Base-by-base conservation (phyloP, 257 asterid species). In the Salvia hispanica region DNA sequence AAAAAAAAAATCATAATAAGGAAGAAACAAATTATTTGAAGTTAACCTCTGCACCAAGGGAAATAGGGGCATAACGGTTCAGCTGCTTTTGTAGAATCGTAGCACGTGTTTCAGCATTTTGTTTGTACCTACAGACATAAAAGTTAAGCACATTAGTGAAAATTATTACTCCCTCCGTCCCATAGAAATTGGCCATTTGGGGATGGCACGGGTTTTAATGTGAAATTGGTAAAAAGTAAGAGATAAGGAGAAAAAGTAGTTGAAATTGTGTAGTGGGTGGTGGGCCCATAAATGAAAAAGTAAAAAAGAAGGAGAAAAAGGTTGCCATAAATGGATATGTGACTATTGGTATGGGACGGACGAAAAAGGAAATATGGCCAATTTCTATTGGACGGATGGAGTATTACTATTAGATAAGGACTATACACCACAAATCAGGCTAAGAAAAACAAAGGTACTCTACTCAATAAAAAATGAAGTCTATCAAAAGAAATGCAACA, bases 11-110 rank as follows among this genome's bases (percentile, higher is more conserved):
- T 18, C 44, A 74, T 47, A 57, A n/a, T 3, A 34, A 57, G 66
- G 14, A 45, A 58, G 10, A 18, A 31, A 67, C 45, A 57, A 13
- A 59, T 43, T 18, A 15, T 48, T 25, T 37, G 50, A 67, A 44
- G 70, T 67, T 31, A 43, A 94, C 99, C 97, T 94, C 99, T 46
- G 95, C 90, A 12, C 74, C 74, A 53, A 91, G 95, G 62, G 95
- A 84, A 73, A 91, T 77, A 74, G 43, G 89, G 66, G 97, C 92
- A 79, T 90, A 94, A 71, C 95, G 96, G 50, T 80, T 79, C 51
- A 88, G 87, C 89, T 86, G 85, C 84, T 91, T 91, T 64, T 90
- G 84, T 55, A 94, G 86, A 78, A n/a, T 34, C 72, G 74, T 78
- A 62, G 78, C 74, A 64, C 95, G 90, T 21, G 78, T 74, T 71